Evolutionary conservation across 495 filamentous ascomycete genomes (phyloP), one percentile per base, ranked within the genome.

Genomic region (Trichoderma orchidacearum): DNA sequence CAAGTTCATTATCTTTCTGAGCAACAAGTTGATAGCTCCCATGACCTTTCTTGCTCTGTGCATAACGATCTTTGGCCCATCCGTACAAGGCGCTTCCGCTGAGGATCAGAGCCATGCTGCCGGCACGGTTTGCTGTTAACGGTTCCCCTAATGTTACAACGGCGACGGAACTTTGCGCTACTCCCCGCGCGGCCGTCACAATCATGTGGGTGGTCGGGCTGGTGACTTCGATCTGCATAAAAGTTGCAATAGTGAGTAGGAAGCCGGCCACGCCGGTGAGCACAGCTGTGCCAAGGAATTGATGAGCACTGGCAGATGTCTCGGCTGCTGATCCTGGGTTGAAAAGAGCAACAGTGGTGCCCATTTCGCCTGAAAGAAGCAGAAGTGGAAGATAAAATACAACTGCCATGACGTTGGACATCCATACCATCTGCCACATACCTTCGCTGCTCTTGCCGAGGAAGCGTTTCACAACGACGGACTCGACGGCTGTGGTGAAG

Each of bases 201-300:
- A 63, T 60, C 61, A 63, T 63, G 54, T 63, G 61, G 5, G 61
- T 63, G 2, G 61, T 63, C 17, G 61, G 61, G 48, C 59, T 61
- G 17, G 61, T 63, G 15, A 63, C 61, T n/a, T 51, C 48, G n/a
- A 63, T 61, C 55, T 63, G 61, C 59, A 63, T 53, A 30, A 63
- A 63, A 6, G 61, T 63, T 6, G 61, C 61, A 9, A 63, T 60
- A 3, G 61, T 63, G 29, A 63, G 58, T n/a, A 61, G 36, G 38
- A 63, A 63, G 15, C 36, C 41, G 6, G 59, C 51, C 5, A 63
- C 17, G 17, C 61, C 61, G 0, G 61, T 63, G 3, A 61, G 25
- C 9, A 58, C 25, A 0, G 55, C 55, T 2, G 61, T 36, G 13
- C 18, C 48, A 15, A 61, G 23, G 36, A 61, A 60, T 25, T 45